These are phyloP conservation scores for Penicillium longicatenatum DNA, from an alignment of 495 filamentous ascomycete genomes.

Conservation along the genomic window DNA sequence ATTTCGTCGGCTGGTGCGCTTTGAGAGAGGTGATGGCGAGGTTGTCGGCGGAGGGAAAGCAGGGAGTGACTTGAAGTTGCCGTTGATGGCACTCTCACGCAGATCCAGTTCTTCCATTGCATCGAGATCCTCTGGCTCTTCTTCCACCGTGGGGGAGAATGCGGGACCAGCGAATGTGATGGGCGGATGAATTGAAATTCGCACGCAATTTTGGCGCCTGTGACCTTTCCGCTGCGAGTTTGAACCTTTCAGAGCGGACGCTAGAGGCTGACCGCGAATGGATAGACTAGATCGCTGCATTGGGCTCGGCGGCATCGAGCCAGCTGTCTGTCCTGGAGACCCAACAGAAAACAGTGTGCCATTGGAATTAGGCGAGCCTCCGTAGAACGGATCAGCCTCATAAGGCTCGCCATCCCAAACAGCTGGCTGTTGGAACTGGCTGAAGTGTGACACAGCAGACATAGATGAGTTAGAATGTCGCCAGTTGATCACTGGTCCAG, in stretches of 20 bases:
- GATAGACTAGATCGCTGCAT: conserved; percentile 28
- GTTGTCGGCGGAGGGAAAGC: conserved; percentile 16
- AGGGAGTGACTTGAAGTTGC: conserved; percentile 11
- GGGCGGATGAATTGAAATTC: conserved; percentile 50
- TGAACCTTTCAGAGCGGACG: conserved; percentile 44
- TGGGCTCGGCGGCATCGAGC: conserved; percentile 24
- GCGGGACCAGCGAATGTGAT: conserved; percentile 38
- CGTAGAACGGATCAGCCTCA: conserved; percentile 37
- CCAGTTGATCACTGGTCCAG: conserved; percentile 8
- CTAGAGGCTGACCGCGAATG: conserved; percentile 22
- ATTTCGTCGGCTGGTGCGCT: conserved; percentile 25
- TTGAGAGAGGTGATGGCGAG: conserved; percentile 26
- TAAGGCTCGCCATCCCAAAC: conserved; percentile 26
- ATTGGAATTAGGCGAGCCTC: conserved; percentile 19
- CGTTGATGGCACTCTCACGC: conserved; percentile 28
- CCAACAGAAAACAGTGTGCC: conserved; percentile 23
- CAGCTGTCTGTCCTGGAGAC: conserved; percentile 18
- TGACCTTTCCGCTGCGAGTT: conserved; percentile 45
- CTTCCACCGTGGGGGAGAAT: conserved; percentile 44
- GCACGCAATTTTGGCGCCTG: conserved; percentile 50
- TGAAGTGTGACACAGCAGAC: conserved; percentile 29
- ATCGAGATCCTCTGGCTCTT: conserved; percentile 39
- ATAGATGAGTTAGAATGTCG: conserved; percentile 18
- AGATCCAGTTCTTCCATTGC: conserved; percentile 32
- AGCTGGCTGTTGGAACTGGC: conserved; percentile 32